Conservation (phyloP, 2,329 filamentous ascomycete genomes). For the Epichloe baconii region DNA sequence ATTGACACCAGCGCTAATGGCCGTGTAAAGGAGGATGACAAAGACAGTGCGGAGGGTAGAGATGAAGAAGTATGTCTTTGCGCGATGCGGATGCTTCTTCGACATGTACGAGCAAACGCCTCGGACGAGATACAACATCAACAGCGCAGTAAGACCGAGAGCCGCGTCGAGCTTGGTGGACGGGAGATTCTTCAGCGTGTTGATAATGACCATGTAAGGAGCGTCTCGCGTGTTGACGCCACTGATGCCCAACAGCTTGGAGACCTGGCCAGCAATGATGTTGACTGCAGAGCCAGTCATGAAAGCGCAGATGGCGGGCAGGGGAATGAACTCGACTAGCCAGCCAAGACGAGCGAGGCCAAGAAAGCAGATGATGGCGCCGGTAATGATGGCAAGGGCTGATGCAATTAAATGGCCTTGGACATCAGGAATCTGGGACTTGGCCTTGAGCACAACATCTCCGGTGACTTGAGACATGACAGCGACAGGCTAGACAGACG, state of each 20-base stretch:
- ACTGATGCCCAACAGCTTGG: constrained; percentile 36
- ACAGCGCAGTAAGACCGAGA: constrained; percentile 56
- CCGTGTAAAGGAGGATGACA: constrained; percentile 67
- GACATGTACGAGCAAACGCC: constrained; percentile 48
- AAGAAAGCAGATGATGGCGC: constrained; percentile 34
- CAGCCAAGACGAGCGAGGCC: constrained; percentile 38
- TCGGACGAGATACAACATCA: constrained; percentile 56
- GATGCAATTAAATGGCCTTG: constrained; percentile 31
- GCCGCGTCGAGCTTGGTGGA: constrained; percentile 53
- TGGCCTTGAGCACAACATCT: constrained; percentile 30
- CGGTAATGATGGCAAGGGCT: constrained; percentile 33
- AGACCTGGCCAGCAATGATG: constrained; percentile 36
- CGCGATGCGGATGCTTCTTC: constrained; percentile 50
- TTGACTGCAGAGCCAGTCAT: constrained; percentile 40
- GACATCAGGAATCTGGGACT: constrained; percentile 24
- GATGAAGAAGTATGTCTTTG: constrained; percentile 65
- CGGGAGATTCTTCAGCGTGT: constrained; percentile 33
- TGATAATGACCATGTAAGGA: constrained; percentile 36
- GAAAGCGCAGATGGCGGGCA: constrained; percentile 39
- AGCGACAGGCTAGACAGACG: constrained; percentile 32
- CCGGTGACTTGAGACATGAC: constrained; percentile 41
- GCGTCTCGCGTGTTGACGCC: constrained; percentile 35
- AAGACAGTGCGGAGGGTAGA: constrained; percentile 69
- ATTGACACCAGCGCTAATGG: constrained; percentile 63
- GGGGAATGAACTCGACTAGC: constrained; percentile 41